Conservation (phyloP, 2,329 filamentous ascomycete species). For the Claviceps sp. region DNA sequence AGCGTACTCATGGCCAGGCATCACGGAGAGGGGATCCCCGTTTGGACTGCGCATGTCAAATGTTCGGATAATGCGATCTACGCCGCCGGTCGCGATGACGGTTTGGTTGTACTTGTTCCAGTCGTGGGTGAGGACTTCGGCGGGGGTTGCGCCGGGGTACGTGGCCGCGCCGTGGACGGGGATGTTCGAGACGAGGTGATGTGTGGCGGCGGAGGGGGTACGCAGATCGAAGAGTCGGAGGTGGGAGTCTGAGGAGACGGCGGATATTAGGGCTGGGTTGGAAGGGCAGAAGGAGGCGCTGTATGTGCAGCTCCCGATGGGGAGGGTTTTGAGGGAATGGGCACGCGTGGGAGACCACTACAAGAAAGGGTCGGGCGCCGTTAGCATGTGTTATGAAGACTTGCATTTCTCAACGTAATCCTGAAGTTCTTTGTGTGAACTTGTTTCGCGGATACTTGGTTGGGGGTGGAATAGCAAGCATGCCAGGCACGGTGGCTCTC, state of each 20-base stretch:
- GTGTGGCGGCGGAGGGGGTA: constrained; percentile 71
- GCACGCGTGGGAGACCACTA: constrained; percentile 72
- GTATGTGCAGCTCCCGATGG: constrained; percentile 89
- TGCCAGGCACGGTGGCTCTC: background rate
- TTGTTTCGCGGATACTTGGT: too few relatives aligned
- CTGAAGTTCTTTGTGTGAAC: too few relatives aligned
- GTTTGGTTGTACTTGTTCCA: constrained; percentile 96
- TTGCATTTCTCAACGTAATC: background rate
- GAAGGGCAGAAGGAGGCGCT: constrained; percentile 83
- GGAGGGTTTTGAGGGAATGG: constrained; percentile 69
- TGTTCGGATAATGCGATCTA: constrained; percentile 74
- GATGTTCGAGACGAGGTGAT: constrained; percentile 72
- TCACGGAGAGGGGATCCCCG: constrained; percentile 56
- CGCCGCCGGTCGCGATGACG: constrained; percentile 75
- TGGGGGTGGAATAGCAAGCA: background rate
- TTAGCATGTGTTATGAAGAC: background rate
- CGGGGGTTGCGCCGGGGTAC: constrained; percentile 34
- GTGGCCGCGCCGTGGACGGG: constrained; percentile 58
- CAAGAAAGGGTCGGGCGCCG: background rate
- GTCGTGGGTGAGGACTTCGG: constrained; percentile 85
- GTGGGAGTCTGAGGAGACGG: constrained; percentile 79
- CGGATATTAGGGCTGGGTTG: constrained; percentile 71
- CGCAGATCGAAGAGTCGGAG: constrained; percentile 85
- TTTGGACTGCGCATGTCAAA: constrained; percentile 76
- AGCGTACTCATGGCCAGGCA: constrained; percentile 84